Base-by-base conservation (phyloP, 2,329 filamentous ascomycete species). In the Fusarium annulatum region DNA sequence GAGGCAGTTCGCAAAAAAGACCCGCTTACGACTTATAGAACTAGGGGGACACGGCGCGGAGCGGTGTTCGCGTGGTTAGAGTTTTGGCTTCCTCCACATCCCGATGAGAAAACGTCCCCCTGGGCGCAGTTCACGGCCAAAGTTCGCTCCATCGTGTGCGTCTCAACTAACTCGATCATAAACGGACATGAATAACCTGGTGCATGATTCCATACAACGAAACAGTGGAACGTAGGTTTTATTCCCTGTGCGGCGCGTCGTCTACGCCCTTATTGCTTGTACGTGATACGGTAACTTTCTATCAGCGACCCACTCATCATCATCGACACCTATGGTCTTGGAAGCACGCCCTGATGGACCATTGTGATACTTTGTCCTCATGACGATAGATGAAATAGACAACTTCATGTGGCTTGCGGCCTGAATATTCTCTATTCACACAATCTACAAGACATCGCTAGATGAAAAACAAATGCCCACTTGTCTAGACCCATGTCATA, bases 391-490 rank as follows among this genome's bases (percentile, higher is more conserved):
- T 14, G 1, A 9, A 28, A 28, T 4, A 7, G 7, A 28, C 3
- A 6, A 9, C 1, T 5, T 19, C 16, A 21, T 9, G 11, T 12
- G 18, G 11, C 4, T n/a, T 1, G 3, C 4, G 12, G 3, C 9
- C 9, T n/a, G 3, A n/a, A 2, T 15, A 3, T 11, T 6, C 3
- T 3, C 8, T 9, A 3, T 28, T 28, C 18, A 33, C 6, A n/a
- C 4, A 3, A 7, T 49, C 9, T 49, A 8, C 28, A n/a, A 9
- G 15, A n/a, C 4, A n/a, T 23, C 3, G 21, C 21, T 33, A 21
- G 30, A 51, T 18, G 5, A 3, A 14, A 14, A 33, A 18, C 8
- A 4, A 33, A 14, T 12, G 15, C 10, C 11, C 18, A 14, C 5
- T 19, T 5, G 28, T 51, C 30, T 15, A 33, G 10, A 18, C 15